Conservation (phyloP, 2,329 filamentous ascomycete genomes). For the Emericellopsis cladophorae region DNA sequence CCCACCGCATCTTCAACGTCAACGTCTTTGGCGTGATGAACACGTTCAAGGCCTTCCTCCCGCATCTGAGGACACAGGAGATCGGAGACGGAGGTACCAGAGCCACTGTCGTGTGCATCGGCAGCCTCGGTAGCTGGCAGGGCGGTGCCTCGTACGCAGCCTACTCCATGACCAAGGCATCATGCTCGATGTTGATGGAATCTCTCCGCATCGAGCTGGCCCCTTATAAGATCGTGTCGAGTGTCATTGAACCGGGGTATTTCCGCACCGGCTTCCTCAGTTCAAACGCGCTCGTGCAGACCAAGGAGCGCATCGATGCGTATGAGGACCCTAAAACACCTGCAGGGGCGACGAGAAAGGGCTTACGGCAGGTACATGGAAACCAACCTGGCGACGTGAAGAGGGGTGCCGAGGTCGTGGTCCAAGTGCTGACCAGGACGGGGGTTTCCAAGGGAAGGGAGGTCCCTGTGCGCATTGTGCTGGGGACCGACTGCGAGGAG, state of each 20-base stretch:
- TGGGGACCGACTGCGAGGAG: constrained; percentile 38
- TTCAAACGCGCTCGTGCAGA: constrained; percentile 11
- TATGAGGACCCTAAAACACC: constrained; percentile 17
- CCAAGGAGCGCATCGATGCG: constrained; percentile 16
- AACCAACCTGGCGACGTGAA: constrained; percentile 41
- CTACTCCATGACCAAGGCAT: constrained; percentile 31
- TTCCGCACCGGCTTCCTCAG: constrained; percentile 38
- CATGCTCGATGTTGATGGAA: constrained; percentile 30
- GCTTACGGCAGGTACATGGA: constrained; percentile 23
- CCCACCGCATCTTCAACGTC: constrained; percentile 29
- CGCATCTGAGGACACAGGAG: constrained; percentile 27
- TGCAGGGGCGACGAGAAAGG: constrained; percentile 12
- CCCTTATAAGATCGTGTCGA: constrained; percentile 28
- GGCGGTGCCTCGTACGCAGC: constrained; percentile 23
- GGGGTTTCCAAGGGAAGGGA: constrained; percentile 32
- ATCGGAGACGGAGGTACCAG: constrained; percentile 10
- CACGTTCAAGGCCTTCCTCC: constrained; percentile 32
- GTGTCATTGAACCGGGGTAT: constrained; percentile 35
- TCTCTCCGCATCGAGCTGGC: constrained; percentile 27
- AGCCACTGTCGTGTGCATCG: constrained; percentile 27
- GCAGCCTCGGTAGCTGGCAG: constrained; percentile 31
- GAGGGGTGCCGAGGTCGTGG: constrained; percentile 37
- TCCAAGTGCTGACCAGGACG: constrained; percentile 40
- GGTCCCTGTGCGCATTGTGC: constrained; percentile 37
- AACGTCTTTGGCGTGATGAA: constrained; percentile 41